phyloP scores from a whole-genome alignment of 2,329 filamentous ascomycete species.

The Calonectria fujianensis region DNA sequence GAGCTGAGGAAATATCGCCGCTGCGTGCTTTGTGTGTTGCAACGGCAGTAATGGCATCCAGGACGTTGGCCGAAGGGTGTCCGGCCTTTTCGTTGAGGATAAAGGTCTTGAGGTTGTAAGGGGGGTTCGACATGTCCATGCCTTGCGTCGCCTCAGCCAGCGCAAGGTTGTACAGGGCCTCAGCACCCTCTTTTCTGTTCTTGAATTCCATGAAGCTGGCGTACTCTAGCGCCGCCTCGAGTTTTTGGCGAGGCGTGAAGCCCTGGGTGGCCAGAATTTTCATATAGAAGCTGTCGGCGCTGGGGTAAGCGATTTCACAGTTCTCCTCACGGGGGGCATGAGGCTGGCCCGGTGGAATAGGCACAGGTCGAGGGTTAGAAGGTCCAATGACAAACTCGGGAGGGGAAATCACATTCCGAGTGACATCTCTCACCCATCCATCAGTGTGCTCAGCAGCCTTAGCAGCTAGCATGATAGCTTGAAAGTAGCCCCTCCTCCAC shows the following conservation, averaged over 20 bases:
- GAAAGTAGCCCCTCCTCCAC: slow-evolving; percentile 91
- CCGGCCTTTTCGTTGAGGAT: slow-evolving; percentile 77
- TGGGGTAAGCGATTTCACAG: slow-evolving; percentile 80
- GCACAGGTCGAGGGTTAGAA: slow-evolving; percentile 87
- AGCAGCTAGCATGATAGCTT: slow-evolving; percentile 85
- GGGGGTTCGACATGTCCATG: slow-evolving; percentile 62
- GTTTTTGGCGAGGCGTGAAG: slow-evolving; percentile 84
- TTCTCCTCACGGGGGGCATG: slow-evolving; percentile 84
- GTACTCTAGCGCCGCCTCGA: slow-evolving; percentile 88
- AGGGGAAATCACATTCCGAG: slow-evolving; percentile 80
- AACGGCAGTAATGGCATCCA: slow-evolving; percentile 84
- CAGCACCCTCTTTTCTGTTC: slow-evolving; percentile 77
- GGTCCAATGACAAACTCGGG: slow-evolving; percentile 85
- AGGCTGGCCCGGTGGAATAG: slow-evolving; percentile 78
- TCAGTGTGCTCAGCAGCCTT: slow-evolving; percentile 88
- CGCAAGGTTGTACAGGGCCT: slow-evolving; percentile 84
- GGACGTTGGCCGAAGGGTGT: slow-evolving; percentile 81
- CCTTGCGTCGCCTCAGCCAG: slow-evolving; percentile 82
- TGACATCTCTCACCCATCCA: slow-evolving; percentile 83
- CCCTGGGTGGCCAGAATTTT: slow-evolving; percentile 88
- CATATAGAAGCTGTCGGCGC: slow-evolving; percentile 86
- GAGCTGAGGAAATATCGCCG: slow-evolving; percentile 79
- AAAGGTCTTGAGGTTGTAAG: slow-evolving; percentile 77
- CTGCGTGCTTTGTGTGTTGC: slow-evolving; percentile 85
- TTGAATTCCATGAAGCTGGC: slow-evolving; percentile 91